Evolutionary conservation across 108 stramenopile genomes (phyloP).

Genomic region (Schizochytrium sp.): DNA sequence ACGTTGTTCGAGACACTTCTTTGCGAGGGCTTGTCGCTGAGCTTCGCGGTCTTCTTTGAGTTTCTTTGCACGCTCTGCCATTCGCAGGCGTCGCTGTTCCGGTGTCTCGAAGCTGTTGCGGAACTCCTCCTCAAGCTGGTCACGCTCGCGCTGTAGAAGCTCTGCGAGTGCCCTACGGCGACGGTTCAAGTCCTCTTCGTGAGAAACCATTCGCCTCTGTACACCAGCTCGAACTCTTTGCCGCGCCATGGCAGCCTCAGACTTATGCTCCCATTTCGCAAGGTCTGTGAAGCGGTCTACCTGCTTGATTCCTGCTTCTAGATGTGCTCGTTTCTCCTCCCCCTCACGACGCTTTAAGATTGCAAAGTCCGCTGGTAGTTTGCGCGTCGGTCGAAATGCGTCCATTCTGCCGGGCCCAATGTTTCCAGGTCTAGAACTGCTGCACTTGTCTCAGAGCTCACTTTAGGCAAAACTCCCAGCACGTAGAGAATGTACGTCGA

Average conservation of each 20-base stretch:
- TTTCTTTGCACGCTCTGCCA: slow-evolving; percentile 16
- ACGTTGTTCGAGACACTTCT: slow-evolving; percentile 24
- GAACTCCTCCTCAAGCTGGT: slow-evolving; percentile 21
- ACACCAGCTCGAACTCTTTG: not conserved
- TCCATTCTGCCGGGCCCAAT: not conserved
- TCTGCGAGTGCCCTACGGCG: slow-evolving; percentile 4
- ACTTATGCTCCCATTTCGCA: slow-evolving; percentile 18
- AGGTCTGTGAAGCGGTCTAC: slow-evolving; percentile 25
- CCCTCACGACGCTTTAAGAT: slow-evolving; percentile 31
- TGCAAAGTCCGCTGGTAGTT: slow-evolving; percentile 23
- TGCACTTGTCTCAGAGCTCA: too few species aligned
- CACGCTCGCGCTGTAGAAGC: slow-evolving; percentile 23
- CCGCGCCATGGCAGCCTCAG: slow-evolving; percentile 9
- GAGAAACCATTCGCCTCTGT: not conserved
- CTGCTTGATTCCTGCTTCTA: slow-evolving; percentile 9
- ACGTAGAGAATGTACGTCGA: too few species aligned
- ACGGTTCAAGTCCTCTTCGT: not conserved
- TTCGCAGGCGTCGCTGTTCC: slow-evolving; percentile 26
- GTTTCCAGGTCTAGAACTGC: too few species aligned
- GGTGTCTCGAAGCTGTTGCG: slow-evolving; percentile 41
- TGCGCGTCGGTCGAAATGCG: slow-evolving; percentile 7
- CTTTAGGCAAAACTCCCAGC: too few species aligned
- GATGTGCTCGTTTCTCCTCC: not conserved
- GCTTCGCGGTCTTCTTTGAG: slow-evolving; percentile 42
- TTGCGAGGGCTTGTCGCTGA: slow-evolving; percentile 16